Base-by-base conservation (phyloP, 1,284 basidiomycete genomes). In the Afroboletus lepidellus region DNA sequence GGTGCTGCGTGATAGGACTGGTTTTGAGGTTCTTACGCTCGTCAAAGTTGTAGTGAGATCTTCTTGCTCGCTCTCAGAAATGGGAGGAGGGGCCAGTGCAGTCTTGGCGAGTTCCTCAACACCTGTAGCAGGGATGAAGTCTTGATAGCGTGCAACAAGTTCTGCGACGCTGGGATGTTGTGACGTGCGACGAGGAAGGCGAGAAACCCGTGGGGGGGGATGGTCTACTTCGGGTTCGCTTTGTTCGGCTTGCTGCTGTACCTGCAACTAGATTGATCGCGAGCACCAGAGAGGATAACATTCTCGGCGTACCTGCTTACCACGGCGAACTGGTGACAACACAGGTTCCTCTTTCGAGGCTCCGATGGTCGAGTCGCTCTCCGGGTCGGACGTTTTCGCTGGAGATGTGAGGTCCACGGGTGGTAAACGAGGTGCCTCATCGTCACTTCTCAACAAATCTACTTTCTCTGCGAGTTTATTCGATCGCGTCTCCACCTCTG, bases 281-380 rank as follows among this genome's bases (percentile, higher is more conserved):
- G 20, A 8, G 29, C 33, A 46, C 33, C 6, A 11, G 41, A 34
- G 36, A 37, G 8, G 33, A 46, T 5, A 21, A 23, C n/a, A 13
- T 38, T 18, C 8, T 1, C 8, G 8, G 54, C 67, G 33, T 37
- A 73, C 75, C 58, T 65, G 61, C 43, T 57, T 56, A 25, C 46
- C 53, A 29, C 55, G 53, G 5, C 57, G 62, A 42, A 25, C 41
- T 25, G 59, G 59, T 4, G 67, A 53, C 21, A 65, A 56, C 25
- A 57, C 50, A 13, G 61, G 61, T 25, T 75, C 75, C 23, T 76
- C 75, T 54, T 76, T 76, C 23, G 76, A 72, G 2, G 87, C 91
- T n/a, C 87, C 91, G 51, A 95, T 92, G 1, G 93, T 96, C 11
- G 92, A 94, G 64, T 96, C 93, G 64, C 89, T 94, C 41, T 92